These are phyloP conservation scores for Creolimax fragrantissima DNA, from an alignment of 78 protist genomes.

Conservation along the genomic window DNA sequence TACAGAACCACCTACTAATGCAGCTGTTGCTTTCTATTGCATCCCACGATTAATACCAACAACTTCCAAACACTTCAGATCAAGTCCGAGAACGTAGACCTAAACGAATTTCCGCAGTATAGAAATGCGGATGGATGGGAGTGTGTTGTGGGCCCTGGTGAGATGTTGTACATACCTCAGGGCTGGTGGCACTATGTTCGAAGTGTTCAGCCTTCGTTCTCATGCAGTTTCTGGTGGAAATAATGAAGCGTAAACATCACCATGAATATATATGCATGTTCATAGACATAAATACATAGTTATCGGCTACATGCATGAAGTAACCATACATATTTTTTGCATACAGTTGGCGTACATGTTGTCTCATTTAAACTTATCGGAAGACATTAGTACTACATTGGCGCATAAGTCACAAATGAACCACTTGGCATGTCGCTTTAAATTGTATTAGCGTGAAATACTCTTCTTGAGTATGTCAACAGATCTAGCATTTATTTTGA, in stretches of 20 bases:
- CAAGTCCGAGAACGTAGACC: not conserved
- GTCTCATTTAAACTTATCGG: no score
- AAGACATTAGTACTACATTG: no score
- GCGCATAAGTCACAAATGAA: no score
- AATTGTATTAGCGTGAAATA: no score
- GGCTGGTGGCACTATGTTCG: conserved; percentile 45
- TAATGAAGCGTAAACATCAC: not conserved
- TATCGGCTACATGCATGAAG: no score
- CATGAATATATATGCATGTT: not conserved
- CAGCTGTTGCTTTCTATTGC: no score
- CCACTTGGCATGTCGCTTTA: no score
- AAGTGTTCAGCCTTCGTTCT: conserved; percentile 31
- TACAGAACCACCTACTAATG: no score
- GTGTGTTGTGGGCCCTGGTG: conserved; percentile 35
- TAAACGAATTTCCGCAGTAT: not conserved
- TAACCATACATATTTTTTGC: no score
- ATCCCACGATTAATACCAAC: not conserved
- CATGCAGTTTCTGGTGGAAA: conserved; percentile 38
- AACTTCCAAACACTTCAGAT: not conserved
- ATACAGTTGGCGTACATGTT: no score
- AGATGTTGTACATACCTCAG: conserved; percentile 45
- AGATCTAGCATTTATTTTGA: no score
- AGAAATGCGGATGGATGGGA: conserved; percentile 6
- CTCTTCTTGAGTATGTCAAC: no score
- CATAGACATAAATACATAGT: not conserved